Conservation (phyloP, 148 eudicot species). For the Vaccinium myrtillus region DNA sequence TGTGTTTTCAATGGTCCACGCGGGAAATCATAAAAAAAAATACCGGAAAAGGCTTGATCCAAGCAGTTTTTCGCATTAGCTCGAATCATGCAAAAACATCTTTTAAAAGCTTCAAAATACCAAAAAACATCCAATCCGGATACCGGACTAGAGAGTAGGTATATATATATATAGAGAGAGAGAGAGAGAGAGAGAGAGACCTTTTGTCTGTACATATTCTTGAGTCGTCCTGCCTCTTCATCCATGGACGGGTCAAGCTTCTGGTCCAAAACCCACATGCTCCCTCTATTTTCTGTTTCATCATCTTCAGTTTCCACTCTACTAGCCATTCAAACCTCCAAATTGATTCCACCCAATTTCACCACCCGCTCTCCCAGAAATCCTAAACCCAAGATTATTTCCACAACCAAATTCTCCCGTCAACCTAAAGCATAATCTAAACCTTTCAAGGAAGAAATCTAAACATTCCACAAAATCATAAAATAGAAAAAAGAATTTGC, state of each 20-base stretch:
- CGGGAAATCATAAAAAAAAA: too few species aligned
- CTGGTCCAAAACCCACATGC: slow-evolving; percentile 95
- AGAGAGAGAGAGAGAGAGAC: slow-evolving; percentile 22
- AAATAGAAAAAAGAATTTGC: background rate
- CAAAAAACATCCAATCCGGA: too few species aligned
- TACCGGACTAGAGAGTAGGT: too few species aligned
- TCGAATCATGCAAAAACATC: too few species aligned
- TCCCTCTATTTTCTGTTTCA: slow-evolving; percentile 46
- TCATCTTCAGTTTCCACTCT: slow-evolving; percentile 35
- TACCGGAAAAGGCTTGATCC: too few species aligned
- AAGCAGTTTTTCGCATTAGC: too few species aligned
- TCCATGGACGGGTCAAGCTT: slow-evolving; percentile 94
- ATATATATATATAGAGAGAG: background rate
- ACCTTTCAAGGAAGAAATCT: background rate
- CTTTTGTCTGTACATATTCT: slow-evolving; percentile 76
- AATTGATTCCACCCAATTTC: background rate
- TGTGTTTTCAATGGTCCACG: too few species aligned
- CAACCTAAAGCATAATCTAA: background rate
- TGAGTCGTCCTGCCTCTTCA: slow-evolving; percentile 87
- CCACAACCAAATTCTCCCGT: slow-evolving; percentile 10
- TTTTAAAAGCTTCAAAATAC: too few species aligned
- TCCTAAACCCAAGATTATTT: background rate
- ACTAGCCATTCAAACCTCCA: slow-evolving; percentile 35
- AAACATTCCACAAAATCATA: background rate
- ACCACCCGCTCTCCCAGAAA: background rate